Evolutionary conservation across 1,139 yeast genomes (phyloP).

Genomic region (Casaregolazyma lundiana): DNA sequence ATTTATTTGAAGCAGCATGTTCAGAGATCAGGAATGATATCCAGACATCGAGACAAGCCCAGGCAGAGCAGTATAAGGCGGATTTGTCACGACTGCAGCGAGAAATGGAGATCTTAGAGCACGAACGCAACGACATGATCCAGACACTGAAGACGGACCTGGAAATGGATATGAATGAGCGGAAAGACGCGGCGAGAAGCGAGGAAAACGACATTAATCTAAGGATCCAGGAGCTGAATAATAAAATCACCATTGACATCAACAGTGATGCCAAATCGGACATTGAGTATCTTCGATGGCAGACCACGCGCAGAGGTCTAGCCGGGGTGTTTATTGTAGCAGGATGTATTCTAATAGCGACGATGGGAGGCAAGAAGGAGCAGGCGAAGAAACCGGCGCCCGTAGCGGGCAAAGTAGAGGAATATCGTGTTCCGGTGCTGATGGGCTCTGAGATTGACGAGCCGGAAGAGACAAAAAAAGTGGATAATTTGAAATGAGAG

Average conservation of each 20-base stretch:
- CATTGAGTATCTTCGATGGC: conserved; percentile 89
- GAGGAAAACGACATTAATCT: conserved; percentile 67
- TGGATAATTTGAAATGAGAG: conserved; percentile 23
- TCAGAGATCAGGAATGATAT: conserved; percentile 81
- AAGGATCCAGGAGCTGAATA: conserved; percentile 76
- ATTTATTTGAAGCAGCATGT: conserved; percentile 88
- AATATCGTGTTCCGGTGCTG: conserved; percentile 29
- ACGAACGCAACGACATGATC: conserved; percentile 69
- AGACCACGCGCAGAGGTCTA: conserved; percentile 82
- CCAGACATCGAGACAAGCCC: conserved; percentile 65
- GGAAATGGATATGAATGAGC: conserved; percentile 81
- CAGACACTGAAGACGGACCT: conserved; percentile 67
- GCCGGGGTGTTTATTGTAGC: conserved; percentile 53
- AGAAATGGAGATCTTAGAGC: conserved; percentile 64
- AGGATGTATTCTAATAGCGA: conserved; percentile 45
- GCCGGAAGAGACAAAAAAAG: conserved; percentile 25
- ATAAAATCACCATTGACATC: conserved; percentile 78
- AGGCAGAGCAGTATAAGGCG: conserved; percentile 63
- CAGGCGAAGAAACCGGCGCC: conserved; percentile 30
- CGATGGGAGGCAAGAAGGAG: conserved; percentile 40
- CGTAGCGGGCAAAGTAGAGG: conserved; percentile 27
- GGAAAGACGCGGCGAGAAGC: conserved; percentile 77
- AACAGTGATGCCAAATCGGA: conserved; percentile 80
- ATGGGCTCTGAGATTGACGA: conserved; percentile 26
- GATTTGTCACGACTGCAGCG: conserved; percentile 68